Conservation (phyloP, 768 basidiomycete genomes). For the Zangia roseola region DNA sequence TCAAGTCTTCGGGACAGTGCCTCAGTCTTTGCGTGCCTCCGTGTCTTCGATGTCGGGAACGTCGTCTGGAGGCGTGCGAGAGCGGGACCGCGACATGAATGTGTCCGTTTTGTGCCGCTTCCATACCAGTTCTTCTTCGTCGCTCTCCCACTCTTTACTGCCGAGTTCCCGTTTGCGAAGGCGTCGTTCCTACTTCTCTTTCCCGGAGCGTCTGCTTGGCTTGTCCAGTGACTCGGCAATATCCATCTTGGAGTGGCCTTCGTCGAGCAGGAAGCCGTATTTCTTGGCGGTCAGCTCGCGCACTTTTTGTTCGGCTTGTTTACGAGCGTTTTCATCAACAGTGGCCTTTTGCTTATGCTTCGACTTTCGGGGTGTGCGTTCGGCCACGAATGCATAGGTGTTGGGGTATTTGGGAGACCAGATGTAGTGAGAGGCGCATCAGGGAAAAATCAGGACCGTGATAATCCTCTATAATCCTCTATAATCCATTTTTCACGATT, state of each 20-base stretch:
- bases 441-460: no score
- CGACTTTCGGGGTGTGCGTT: constrained; percentile 76
- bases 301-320: constrained; percentile 73
- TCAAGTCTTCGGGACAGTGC: constrained; percentile 74
- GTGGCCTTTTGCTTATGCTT: constrained; percentile 59
- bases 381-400: constrained; percentile 74
- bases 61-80: constrained; percentile 33
- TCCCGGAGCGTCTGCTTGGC: constrained; percentile 27
- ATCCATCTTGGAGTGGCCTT: constrained; percentile 57
- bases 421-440: constrained; percentile 70
- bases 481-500: no score
- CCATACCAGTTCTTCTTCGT: constrained; percentile 76
- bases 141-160: constrained; percentile 85
- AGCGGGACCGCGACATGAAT: constrained; percentile 9
- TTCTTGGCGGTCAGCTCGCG: constrained; percentile 67
- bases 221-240: constrained; percentile 38
- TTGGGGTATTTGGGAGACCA: constrained; percentile 82
- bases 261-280: constrained; percentile 84
- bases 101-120: constrained; percentile 62
- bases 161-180: constrained; percentile 81
- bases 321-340: constrained; percentile 45
- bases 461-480: no score
- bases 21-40: constrained; percentile 63
- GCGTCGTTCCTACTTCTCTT: constrained; percentile 61
- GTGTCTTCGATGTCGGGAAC: constrained; percentile 74